Percentiles rank a stretch among this genome's conserved stretches.
Evolutionary conservation across 2,329 filamentous ascomycete species (phyloP).

Genomic region (Epichloe scottii): DNA sequence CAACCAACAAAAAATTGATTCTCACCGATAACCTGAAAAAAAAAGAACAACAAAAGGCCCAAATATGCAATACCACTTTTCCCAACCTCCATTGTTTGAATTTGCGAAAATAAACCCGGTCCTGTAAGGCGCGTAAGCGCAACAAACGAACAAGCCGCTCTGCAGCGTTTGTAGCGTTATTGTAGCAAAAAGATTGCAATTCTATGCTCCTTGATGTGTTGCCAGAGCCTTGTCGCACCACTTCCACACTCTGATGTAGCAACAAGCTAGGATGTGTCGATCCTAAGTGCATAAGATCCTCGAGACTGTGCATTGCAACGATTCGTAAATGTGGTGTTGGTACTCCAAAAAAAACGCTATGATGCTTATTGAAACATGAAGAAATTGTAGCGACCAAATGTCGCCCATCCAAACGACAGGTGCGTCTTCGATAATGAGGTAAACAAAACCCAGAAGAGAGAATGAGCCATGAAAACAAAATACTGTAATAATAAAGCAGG

Average conservation of each 20-base stretch:
- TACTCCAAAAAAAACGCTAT: background rate
- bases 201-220: background rate
- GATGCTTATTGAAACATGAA: background rate
- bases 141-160: background rate
- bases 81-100: background rate
- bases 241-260: background rate
- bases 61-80: background rate
- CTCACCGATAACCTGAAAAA: slow-evolving; percentile 1
- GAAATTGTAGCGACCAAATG: background rate
- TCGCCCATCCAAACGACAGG: background rate
- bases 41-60: background rate
- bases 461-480: background rate
- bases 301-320: background rate
- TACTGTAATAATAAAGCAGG: slow-evolving; percentile 3
- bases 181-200: background rate
- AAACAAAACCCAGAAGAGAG: background rate
- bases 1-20: background rate
- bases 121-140: background rate
- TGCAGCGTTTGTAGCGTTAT: background rate
- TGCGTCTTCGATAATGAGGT: background rate
- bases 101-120: background rate
- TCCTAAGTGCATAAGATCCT: background rate
- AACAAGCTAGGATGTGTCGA: background rate
- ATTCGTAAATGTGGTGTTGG: background rate
- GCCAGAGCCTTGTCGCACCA: background rate